Evolutionary conservation across 179 eudicot species (phyloP).

Genomic region (Silene noctiflora): DNA sequence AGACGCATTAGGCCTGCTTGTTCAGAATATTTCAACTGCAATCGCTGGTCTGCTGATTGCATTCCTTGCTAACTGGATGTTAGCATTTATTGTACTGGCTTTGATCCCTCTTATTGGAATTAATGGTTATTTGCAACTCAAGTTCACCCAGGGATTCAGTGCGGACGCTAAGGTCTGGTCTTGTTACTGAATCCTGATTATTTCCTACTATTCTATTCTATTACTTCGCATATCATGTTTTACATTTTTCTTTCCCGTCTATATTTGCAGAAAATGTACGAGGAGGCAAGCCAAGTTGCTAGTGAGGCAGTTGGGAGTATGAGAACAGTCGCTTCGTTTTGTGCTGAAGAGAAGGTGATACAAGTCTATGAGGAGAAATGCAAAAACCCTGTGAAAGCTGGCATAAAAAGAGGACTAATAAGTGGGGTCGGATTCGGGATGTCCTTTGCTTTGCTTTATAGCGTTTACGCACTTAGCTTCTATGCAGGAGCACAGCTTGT

Average conservation of each 20-base stretch:
- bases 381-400: constrained; percentile 23
- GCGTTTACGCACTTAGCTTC: constrained; percentile 21
- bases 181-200: neutral
- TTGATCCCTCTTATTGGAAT: constrained; percentile 21
- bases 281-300: constrained; percentile 30
- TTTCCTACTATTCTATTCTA: too few species aligned
- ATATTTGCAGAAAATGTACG: constrained; percentile 22
- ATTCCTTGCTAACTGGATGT: constrained; percentile 20
- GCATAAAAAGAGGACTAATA: constrained; percentile 24
- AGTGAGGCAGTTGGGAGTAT: constrained; percentile 24
- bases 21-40: constrained; percentile 18
- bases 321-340: constrained; percentile 29
- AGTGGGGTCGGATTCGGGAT: constrained; percentile 26
- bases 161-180: constrained; percentile 17
- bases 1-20: constrained; percentile 17
- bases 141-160: constrained; percentile 20
- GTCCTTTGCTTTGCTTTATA: constrained; percentile 21
- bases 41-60: constrained; percentile 19
- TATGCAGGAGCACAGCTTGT: constrained; percentile 28
- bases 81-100: constrained; percentile 15
- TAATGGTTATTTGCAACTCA: constrained; percentile 16
- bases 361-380: constrained; percentile 26
- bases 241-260: neutral
- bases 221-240: neutral
- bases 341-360: constrained; percentile 28